Evolutionary conservation across 2,329 filamentous ascomycete genomes (phyloP), one percentile per base, ranked within the genome.

Genomic region (Fusarium continuum): DNA sequence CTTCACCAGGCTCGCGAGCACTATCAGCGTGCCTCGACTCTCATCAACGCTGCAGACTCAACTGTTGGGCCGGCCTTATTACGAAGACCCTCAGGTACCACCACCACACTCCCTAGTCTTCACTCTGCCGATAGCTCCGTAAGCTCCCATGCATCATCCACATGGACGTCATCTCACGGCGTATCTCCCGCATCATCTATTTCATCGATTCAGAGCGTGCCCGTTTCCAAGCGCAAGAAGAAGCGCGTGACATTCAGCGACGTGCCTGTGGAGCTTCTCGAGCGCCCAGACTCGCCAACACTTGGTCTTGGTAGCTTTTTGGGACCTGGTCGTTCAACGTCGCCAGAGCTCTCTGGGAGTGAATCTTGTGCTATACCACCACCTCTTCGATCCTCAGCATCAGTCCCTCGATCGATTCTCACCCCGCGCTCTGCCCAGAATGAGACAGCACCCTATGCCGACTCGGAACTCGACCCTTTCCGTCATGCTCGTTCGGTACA

Each of bases 261-360:
- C 20, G 46, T 55, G n/a, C 70, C 70, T 11, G 63, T 74, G 14
- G 74, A 84, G 65, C 82, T 83, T 17, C 74, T 80, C 26, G 78
- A 85, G 57, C 83, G 85, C 8, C 85, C 85, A 0, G 85, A 88
- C 65, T 87, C 85, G 4, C 85, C 85, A 2, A 88, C 85, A 0
- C 79, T 88, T 6, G 85, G 85, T 10, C 80, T 85, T 52, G 82
- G 83, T 46, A 81, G 82, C 62, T 43, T 68, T 11, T 75, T 67
- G 4, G 64, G 74, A 39, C 74, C 78, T 11, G 46, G 58, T 36
- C 65, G 70, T 23, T 67, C 67, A 17, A 68, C 57, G 45, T 67
- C 55, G 5, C 68, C 67, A 16, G 73, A 70, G 49, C 66, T 61
- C 22, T 36, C 59, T 22, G 53, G 58, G 14, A 51, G 43, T n/a